phyloP scores from a whole-genome alignment of 2,329 filamentous ascomycete genomes.

The Arachnomyces sp. region DNA sequence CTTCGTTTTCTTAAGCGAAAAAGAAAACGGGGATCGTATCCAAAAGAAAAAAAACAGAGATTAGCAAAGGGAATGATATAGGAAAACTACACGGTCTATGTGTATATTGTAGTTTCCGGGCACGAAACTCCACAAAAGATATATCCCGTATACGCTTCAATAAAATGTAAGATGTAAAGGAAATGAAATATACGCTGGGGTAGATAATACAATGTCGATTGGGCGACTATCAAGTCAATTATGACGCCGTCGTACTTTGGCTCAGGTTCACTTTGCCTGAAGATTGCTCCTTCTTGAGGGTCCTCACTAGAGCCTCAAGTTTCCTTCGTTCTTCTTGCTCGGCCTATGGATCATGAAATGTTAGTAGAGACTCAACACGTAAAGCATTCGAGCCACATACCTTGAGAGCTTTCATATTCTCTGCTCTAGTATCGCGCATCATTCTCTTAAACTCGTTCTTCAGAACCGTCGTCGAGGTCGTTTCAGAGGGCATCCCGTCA shows the following conservation, averaged over 20 bases:
- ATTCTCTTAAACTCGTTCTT: slow-evolving; percentile 72
- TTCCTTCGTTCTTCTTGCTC: slow-evolving; percentile 64
- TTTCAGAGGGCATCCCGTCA: slow-evolving; percentile 37
- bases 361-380: slow-evolving; percentile 10
- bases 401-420: slow-evolving; percentile 56
- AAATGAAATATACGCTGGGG: too few species aligned
- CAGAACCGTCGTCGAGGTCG: slow-evolving; percentile 59
- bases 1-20: too few species aligned
- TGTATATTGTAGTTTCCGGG: too few species aligned
- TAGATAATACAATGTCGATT: too few species aligned
- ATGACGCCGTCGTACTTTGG: slow-evolving; percentile 27
- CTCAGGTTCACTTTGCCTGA: slow-evolving; percentile 26
- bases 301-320: slow-evolving; percentile 56
- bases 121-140: too few species aligned
- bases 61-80: too few species aligned
- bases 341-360: slow-evolving; percentile 37
- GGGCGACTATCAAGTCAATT: slow-evolving; percentile 11
- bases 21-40: too few species aligned
- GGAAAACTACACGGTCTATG: too few species aligned
- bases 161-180: too few species aligned
- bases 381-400: slow-evolving; percentile 39
- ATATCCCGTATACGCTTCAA: too few species aligned
- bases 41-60: too few species aligned
- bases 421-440: slow-evolving; percentile 63
- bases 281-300: slow-evolving; percentile 34